phyloP scores from a whole-genome alignment of 2,329 filamentous ascomycete species.

The Emericellopsis atlantica region DNA sequence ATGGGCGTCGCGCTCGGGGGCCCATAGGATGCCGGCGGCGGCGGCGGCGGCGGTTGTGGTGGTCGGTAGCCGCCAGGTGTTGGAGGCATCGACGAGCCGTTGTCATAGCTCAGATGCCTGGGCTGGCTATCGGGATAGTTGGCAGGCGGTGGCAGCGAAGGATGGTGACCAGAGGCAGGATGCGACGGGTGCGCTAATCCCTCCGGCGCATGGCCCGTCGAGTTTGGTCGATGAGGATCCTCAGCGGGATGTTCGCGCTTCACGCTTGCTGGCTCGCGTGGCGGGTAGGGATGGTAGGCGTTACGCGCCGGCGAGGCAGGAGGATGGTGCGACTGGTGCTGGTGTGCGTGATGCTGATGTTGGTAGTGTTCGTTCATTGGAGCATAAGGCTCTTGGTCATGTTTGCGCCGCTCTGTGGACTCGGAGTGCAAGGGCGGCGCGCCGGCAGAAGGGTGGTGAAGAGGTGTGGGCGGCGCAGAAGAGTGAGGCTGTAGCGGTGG shows the following conservation, averaged over 20 bases:
- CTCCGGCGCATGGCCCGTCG: slow-evolving; percentile 31
- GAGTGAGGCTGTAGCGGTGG: slow-evolving; percentile 18
- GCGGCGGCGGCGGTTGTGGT: slow-evolving; percentile 22
- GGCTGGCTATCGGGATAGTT: slow-evolving; percentile 31
- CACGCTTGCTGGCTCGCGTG: slow-evolving; percentile 35
- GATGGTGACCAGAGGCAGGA: slow-evolving; percentile 15
- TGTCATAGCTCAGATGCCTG: slow-evolving; percentile 42
- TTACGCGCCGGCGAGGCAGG: slow-evolving; percentile 30
- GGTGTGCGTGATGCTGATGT: slow-evolving; percentile 11
- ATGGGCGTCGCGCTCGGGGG: slow-evolving; percentile 1
- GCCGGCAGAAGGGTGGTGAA: slow-evolving; percentile 8
- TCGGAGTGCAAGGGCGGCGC: slow-evolving; percentile 23
- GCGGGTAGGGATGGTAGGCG: slow-evolving; percentile 28
- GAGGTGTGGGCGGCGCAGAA: slow-evolving; percentile 13
- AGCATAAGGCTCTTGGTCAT: slow-evolving; percentile 42
- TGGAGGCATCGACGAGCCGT: slow-evolving; percentile 28
- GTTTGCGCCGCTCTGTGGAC: slow-evolving; percentile 35
- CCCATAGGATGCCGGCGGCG: slow-evolving; percentile 21
- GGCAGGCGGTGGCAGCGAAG: slow-evolving; percentile 14
- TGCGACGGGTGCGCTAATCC: slow-evolving; percentile 17
- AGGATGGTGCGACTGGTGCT: slow-evolving; percentile 8
- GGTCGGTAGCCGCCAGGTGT: slow-evolving; percentile 28
- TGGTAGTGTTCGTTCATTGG: slow-evolving; percentile 41
- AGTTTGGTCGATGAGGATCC: slow-evolving; percentile 38
- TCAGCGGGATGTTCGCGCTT: slow-evolving; percentile 42